phyloP scores from a whole-genome alignment of 805 yeast species.

The Saturnispora kantuleensis region DNA sequence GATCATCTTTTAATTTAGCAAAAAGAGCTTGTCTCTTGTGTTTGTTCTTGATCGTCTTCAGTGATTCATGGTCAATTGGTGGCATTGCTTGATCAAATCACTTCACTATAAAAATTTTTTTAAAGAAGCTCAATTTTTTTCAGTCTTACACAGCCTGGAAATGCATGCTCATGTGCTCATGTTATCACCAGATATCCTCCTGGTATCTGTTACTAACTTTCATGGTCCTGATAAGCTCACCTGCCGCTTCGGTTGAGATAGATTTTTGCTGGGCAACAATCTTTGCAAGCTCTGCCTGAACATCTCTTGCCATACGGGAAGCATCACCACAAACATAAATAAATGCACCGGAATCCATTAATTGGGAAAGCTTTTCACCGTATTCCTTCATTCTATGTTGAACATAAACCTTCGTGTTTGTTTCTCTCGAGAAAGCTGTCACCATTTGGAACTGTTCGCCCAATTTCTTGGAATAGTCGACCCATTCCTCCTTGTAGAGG shows the following conservation, averaged over 20 bases:
- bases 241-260: conserved; percentile 47
- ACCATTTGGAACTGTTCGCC: conserved; percentile 31
- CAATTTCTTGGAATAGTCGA: conserved; percentile 77
- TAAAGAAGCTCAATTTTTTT: neutral
- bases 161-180: neutral
- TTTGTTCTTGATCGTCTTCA: conserved; percentile 56
- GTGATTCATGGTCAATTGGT: conserved; percentile 29
- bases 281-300: conserved; percentile 52
- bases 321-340: conserved; percentile 96
- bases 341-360: conserved; percentile 54
- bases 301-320: conserved; percentile 83
- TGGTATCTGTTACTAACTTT: conserved; percentile 78
- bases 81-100: conserved; percentile 13
- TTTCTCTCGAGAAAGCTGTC: conserved; percentile 72
- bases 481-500: conserved; percentile 87
- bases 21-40: conserved; percentile 69
- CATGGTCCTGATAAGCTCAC: conserved; percentile 61
- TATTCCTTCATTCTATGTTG: conserved; percentile 56
- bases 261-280: conserved; percentile 40
- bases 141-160: neutral
- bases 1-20: conserved; percentile 63
- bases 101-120: neutral
- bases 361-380: conserved; percentile 37
- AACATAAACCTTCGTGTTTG: conserved; percentile 57
- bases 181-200: conserved; percentile 85